A percentile compares a stretch with the other conserved stretches of the same genome.
phyloP scores from a whole-genome alignment of 1,284 basidiomycete genomes.

The Apiotrichum veenhuisii region DNA sequence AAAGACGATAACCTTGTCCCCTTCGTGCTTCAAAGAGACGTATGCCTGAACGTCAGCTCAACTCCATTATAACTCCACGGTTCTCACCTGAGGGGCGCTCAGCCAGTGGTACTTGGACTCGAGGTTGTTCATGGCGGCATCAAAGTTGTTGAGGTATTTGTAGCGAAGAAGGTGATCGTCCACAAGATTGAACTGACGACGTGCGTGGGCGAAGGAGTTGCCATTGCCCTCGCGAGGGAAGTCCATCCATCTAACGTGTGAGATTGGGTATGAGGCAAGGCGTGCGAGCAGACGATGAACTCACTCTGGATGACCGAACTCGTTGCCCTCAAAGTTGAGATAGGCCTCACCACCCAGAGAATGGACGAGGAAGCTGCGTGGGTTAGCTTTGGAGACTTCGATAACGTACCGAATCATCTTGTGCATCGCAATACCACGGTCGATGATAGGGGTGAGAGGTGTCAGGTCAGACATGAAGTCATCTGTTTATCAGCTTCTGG shows the following conservation, averaged over 20 bases:
- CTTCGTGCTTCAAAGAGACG: constrained; percentile 87
- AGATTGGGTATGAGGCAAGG: too few relatives aligned
- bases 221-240: constrained; percentile 93
- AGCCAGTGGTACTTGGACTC: constrained; percentile 83
- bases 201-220: constrained; percentile 92
- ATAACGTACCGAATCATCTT: constrained; percentile 89
- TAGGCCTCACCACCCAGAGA: constrained; percentile 94
- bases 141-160: constrained; percentile 88
- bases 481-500: constrained; percentile 53
- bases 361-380: constrained; percentile 73
- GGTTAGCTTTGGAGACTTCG: constrained; percentile 14
- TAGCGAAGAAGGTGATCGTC: constrained; percentile 84
- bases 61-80: not conserved
- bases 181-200: constrained; percentile 91
- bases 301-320: constrained; percentile 94
- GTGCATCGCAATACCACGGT: constrained; percentile 86
- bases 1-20: constrained; percentile 86
- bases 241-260: constrained; percentile 77
- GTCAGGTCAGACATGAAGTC: constrained; percentile 92
- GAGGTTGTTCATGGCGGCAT: constrained; percentile 84
- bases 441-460: constrained; percentile 77
- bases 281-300: constrained; percentile 18
- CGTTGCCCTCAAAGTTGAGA: constrained; percentile 97
- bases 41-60: constrained; percentile 60
- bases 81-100: constrained; percentile 66